Evolutionary conservation across 108 stramenopile genomes (phyloP), one percentile per base, ranked within the genome.

Genomic region (Nitzschia palea): DNA sequence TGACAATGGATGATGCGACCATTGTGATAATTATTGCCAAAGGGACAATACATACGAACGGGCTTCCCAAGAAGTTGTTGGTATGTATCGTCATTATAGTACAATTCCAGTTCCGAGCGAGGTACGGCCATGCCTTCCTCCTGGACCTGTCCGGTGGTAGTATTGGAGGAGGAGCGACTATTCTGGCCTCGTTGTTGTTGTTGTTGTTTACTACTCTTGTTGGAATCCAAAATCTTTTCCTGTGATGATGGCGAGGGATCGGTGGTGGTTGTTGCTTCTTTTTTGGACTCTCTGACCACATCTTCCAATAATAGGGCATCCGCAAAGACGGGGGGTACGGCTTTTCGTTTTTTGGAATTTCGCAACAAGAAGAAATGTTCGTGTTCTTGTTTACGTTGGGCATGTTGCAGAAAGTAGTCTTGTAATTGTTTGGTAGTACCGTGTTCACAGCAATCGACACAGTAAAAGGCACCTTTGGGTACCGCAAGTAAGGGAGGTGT

Each of bases 1-100:
- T 83, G 59, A 55, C 70, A 83, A 61, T 85, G 73, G 15, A 89
- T 42, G 57, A 94, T 90, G 27, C 93, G 34, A 15, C 93, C 93
- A 28, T 60, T 68, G 62, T 89, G 89, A 74, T 90, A 90, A 17
- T 78, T 51, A 50, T 89, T 84, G 43, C 79, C 84, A 3, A 74
- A 29, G n/a, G 83, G 75, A 62, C 81, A 83, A 67, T 87, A 89
- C 3, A 94, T 55, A 4, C 82, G 70, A 1, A 90, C 34, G 3
- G 74, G 67, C 40, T 87, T 83, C 3, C 93, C 93, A 0, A 90
- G n/a, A 92, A 71, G 55, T 43, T 22, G 22, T 62, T 53, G 35
- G 5, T 32, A 47, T 68, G 67, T 27, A 55, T 29, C 14, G 17
- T 27, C 3, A n/a, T n/a, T n/a, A n/a, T n/a, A n/a, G n/a, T n/a